These are phyloP conservation scores for Caloboletus inedulis DNA, from an alignment of 1,284 basidiomycete species.

Conservation along the genomic window DNA sequence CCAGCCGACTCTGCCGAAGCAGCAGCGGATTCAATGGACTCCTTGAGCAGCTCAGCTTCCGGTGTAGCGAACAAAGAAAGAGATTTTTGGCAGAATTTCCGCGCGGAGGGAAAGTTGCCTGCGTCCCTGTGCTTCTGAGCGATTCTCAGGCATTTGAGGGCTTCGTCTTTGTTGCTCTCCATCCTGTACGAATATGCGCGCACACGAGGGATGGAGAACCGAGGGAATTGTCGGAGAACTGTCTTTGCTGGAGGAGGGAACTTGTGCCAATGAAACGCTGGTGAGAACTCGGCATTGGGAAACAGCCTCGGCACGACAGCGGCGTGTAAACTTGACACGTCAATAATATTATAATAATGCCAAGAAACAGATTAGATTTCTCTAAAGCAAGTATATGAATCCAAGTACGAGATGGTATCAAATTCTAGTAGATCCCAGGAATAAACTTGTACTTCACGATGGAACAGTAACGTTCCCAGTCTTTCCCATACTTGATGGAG, in stretches of 20 bases:
- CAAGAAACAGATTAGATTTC: neutral
- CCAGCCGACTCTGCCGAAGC: slow-evolving; percentile 36
- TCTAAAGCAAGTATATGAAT: neutral
- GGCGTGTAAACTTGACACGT: slow-evolving; percentile 8
- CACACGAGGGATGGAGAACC: slow-evolving; percentile 7
- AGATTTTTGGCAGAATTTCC: slow-evolving; percentile 91
- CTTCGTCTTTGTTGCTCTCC: slow-evolving; percentile 91
- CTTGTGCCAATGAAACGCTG: slow-evolving; percentile 11
- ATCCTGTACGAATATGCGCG: slow-evolving; percentile 38
- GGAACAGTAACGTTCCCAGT: slow-evolving; percentile 88
- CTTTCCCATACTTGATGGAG: slow-evolving; percentile 90
- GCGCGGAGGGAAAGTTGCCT: slow-evolving; percentile 73
- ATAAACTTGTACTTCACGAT: slow-evolving; percentile 90
- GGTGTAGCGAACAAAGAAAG: slow-evolving; percentile 81
- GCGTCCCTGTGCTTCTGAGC: slow-evolving; percentile 71
- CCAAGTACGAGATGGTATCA: slow-evolving; percentile 12
- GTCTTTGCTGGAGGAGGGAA: neutral
- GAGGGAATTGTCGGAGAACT: slow-evolving; percentile 2
- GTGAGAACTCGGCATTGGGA: slow-evolving; percentile 28
- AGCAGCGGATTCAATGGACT: slow-evolving; percentile 55
- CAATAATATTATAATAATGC: neutral
- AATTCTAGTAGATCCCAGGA: slow-evolving; percentile 58
- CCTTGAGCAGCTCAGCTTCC: slow-evolving; percentile 70
- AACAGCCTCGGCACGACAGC: slow-evolving; percentile 11
- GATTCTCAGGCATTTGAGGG: slow-evolving; percentile 74